Evolutionary conservation across 805 yeast species (phyloP), one percentile per base, ranked within the genome.

Genomic region (Ogataea neopini): DNA sequence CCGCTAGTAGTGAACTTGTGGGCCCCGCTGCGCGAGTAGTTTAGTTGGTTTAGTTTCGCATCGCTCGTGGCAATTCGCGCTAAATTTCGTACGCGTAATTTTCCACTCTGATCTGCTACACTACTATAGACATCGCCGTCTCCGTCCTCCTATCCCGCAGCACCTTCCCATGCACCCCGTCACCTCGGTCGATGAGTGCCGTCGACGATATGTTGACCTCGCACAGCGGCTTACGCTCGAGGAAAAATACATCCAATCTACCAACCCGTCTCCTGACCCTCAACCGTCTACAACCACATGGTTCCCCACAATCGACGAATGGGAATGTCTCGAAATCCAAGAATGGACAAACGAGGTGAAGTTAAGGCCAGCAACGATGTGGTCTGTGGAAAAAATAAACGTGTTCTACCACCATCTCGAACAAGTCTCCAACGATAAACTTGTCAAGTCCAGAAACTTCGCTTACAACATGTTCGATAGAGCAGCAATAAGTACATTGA

Each of bases 251-350:
- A 33, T 40, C 11, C 22, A 5, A 8, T 17, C 22, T 10, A 4
- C n/a, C 22, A 19, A 9, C 20, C n/a, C n/a, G n/a, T 34, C 37
- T 18, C n/a, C 15, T 15, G 15, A 11, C 15, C 18, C 8, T 9
- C 34, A 13, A 9, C 3, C 34, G 4, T 5, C 15, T 18, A 3
- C 28, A 9, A 52, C 56, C 4, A 36, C 43, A 8, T 56, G 58
- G 58, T 53, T 58, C 18, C 66, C 63, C 1, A 44, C 51, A 28
- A 33, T 56, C 4, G 29, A 34, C 6, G 20, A 30, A 4, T 58
- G 61, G 60, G 61, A 59, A 10, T 34, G 57, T 25, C 54, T 60
- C 20, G 63, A 54, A 19, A 43, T 62, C 17, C 61, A 62, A 37
- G 42, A 61, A 19, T 44, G 51, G 36, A 25, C 11, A 6, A 58